Conservation (phyloP, 352 stramenopile species). For the Poterioochromonas sp. region DNA sequence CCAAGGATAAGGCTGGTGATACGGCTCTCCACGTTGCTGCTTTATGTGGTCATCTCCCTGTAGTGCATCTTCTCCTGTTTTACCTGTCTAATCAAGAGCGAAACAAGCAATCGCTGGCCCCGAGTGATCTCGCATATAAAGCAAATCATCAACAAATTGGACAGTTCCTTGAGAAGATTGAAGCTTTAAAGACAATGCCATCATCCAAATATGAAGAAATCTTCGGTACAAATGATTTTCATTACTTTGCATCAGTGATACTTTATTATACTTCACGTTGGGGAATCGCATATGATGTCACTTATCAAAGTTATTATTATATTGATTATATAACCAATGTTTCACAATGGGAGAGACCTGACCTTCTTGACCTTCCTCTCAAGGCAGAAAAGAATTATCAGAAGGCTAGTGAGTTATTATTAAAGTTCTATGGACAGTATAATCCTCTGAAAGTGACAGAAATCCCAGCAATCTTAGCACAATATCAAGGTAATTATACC, state of each 20-base stretch:
- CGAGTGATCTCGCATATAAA: not conserved
- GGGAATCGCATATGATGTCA: slow-evolving; percentile 21
- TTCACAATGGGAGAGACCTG: slow-evolving; percentile 14
- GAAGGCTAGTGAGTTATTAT: slow-evolving; percentile 9
- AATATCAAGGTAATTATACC: slow-evolving; percentile 13
- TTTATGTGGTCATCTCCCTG: not conserved
- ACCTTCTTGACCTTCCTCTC: not conserved
- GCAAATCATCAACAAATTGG: slow-evolving; percentile 17
- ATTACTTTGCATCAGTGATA: not conserved
- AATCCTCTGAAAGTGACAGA: slow-evolving; percentile 25
- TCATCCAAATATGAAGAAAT: not conserved
- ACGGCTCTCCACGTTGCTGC: slow-evolving; percentile 21
- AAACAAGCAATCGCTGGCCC: not conserved
- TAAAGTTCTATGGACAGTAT: slow-evolving; percentile 21
- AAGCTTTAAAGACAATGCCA: not conserved
- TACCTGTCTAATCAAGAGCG: not conserved
- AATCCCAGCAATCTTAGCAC: slow-evolving; percentile 21
- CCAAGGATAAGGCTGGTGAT: slow-evolving; percentile 6
- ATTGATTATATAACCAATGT: not conserved
- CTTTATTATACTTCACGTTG: slow-evolving; percentile 23
- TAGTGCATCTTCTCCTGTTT: not conserved
- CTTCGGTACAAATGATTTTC: slow-evolving; percentile 5
- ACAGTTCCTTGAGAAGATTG: not conserved
- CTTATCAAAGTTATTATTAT: slow-evolving; percentile 3
- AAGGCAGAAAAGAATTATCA: not conserved